Percentiles rank a stretch among this genome's conserved stretches.
Conservation (phyloP, 345 rosid species). For the Melaleuca quinquenervia region DNA sequence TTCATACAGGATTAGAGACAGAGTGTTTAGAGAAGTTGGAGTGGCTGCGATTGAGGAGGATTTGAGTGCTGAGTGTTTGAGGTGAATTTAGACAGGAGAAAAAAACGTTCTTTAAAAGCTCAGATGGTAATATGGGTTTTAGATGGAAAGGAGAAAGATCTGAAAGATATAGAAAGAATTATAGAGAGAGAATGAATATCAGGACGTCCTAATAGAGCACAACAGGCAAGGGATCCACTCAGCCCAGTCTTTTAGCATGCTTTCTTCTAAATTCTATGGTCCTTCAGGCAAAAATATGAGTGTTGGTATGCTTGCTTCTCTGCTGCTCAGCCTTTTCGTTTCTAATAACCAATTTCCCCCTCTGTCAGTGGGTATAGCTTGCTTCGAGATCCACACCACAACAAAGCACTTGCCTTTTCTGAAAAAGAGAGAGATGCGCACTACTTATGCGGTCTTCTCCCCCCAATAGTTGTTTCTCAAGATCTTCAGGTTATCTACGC, state of each 20-base stretch:
- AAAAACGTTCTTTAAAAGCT: neutral
- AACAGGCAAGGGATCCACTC: neutral
- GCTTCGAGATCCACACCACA: slow-evolving; percentile 94
- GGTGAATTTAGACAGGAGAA: neutral
- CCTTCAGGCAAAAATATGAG: neutral
- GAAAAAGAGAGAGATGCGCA: slow-evolving; percentile 80
- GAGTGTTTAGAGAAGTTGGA: neutral
- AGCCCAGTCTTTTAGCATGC: neutral
- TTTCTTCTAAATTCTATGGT: neutral
- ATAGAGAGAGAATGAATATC: neutral
- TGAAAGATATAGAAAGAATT: neutral
- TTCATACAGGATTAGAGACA: neutral
- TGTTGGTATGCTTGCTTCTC: neutral
- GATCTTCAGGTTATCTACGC: slow-evolving; percentile 59
- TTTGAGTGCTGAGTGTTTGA: neutral
- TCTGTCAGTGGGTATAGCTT: slow-evolving; percentile 67
- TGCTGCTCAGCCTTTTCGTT: neutral
- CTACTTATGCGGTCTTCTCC: slow-evolving; percentile 88
- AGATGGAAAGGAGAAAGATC: neutral
- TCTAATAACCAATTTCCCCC: neutral
- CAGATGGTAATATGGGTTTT: neutral
- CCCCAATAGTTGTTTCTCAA: slow-evolving; percentile 73
- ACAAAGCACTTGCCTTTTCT: slow-evolving; percentile 87
- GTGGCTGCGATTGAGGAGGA: neutral
- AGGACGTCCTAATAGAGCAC: neutral